Percentiles rank a stretch among this genome's conserved stretches.
These are phyloP conservation scores for Tagetes erecta DNA, from an alignment of 129 eudicot species.

Conservation along the genomic window DNA sequence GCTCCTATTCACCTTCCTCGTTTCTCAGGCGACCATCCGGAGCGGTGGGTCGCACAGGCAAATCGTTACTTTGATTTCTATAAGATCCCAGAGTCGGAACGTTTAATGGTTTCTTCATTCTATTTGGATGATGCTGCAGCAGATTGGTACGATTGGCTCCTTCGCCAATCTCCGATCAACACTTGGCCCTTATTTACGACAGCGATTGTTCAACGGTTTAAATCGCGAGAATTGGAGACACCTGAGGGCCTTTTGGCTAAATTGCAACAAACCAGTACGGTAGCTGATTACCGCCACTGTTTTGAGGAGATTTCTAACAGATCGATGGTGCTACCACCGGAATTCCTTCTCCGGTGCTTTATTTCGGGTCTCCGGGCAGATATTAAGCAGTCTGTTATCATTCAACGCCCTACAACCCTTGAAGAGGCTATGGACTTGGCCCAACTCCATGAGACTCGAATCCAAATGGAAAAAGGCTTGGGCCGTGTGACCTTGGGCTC, in stretches of 20 bases:
- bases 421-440: background rate
- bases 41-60: too few species aligned
- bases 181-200: background rate
- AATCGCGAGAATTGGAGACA: background rate
- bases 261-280: background rate
- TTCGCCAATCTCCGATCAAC: too few species aligned
- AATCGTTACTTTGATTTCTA: too few species aligned
- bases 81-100: background rate
- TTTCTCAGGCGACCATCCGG: too few species aligned
- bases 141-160: too few species aligned
- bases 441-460: background rate
- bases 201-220: background rate
- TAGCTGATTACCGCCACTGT: background rate
- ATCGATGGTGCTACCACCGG: background rate
- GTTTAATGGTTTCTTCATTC: background rate
- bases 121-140: background rate
- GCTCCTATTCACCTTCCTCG: too few species aligned
- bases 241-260: background rate
- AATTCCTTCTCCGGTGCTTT: background rate
- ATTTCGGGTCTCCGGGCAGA: background rate
- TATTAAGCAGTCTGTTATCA: background rate
- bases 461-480: background rate
- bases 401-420: background rate
- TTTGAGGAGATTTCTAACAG: background rate
- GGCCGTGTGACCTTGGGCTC: background rate